Evolutionary conservation across 495 filamentous ascomycete genomes (phyloP).

Genomic region (Penicillium alfredii): DNA sequence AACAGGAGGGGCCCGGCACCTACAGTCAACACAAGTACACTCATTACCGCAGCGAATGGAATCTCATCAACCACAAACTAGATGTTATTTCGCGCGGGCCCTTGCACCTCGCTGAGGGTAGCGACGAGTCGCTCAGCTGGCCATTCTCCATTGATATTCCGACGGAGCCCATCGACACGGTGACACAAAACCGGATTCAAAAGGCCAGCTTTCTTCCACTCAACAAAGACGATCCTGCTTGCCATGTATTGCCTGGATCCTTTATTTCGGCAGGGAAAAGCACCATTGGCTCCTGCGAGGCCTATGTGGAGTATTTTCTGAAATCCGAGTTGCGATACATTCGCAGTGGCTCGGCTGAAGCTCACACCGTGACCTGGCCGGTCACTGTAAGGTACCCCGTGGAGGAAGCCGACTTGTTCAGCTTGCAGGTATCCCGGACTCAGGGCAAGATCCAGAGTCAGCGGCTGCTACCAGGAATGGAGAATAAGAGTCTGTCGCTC

Average conservation of each 20-base stretch:
- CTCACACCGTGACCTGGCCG: constrained; percentile 1
- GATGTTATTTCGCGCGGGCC: constrained; percentile 2
- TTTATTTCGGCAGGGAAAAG: neutral
- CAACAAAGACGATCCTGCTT: neutral
- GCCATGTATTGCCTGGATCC: constrained; percentile 1
- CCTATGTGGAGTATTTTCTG: constrained; percentile 9
- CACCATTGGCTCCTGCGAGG: neutral
- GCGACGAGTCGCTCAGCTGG: constrained; percentile 1
- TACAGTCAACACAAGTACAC: neutral
- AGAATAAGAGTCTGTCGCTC: constrained; percentile 5
- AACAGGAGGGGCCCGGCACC: no score
- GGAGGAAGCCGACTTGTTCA: neutral
- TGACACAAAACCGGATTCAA: neutral
- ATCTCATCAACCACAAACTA: neutral
- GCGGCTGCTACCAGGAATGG: constrained; percentile 11
- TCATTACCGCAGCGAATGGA: neutral
- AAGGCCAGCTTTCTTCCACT: constrained; percentile 3
- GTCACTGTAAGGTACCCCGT: constrained; percentile 1
- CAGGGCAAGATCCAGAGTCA: constrained; percentile 4
- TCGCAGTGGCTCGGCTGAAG: neutral
- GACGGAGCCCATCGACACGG: neutral
- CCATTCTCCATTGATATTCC: constrained; percentile 4
- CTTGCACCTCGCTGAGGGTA: constrained; percentile 3
- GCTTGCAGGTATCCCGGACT: neutral
- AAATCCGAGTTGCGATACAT: constrained; percentile 5